Evolutionary conservation across 75 land plant genomes (phyloP), one percentile per base, ranked within the genome.

Genomic region (Selaginella moellendorffii): DNA sequence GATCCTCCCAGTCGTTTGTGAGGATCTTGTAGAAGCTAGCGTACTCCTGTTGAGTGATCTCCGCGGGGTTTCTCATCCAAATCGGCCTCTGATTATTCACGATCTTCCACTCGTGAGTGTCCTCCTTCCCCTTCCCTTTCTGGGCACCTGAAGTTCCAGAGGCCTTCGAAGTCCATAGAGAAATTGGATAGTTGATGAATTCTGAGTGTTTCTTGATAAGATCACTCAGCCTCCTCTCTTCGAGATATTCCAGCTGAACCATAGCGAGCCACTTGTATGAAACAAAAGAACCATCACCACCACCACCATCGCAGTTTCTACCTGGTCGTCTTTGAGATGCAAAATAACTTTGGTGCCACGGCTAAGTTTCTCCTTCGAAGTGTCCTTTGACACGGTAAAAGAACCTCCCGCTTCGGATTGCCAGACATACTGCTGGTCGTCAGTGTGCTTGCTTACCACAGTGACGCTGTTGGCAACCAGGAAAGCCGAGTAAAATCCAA

Each of bases 11-110:
- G 30, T 82, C 84, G 31, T 80, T 82, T 27, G 76, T 82, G 2
- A 82, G 54, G 23, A 79, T 80, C 79, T 80, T 76, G 71, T 82
- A 82, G 76, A 80, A 82, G 9, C 83, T 79, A 9, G 84, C 83
- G 70, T 85, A 85, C 27, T 85, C 89, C 61, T 85, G 87, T 71
- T 81, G 83, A 0, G 72, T 73, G 26, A 85, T 80, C 29, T 85
- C 85, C 30, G 81, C 90, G 0, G 88, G 85, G 59, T 81, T 84
- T 29, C 88, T 74, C 90, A 84, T 76, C 90, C 90, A 86, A 52
- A 86, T 81, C 5, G 88, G 85, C 70, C 84, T 84, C 64, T 84
- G 88, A 75, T 86, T 86, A 80, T 86, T 86, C 31, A 84, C 71
- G 42, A 76, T 53, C 1, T 53, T 54, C 89, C 89, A 85, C 46